phyloP scores from a whole-genome alignment of 2,329 filamentous ascomycete genomes.

The Fusarium nygamai region DNA sequence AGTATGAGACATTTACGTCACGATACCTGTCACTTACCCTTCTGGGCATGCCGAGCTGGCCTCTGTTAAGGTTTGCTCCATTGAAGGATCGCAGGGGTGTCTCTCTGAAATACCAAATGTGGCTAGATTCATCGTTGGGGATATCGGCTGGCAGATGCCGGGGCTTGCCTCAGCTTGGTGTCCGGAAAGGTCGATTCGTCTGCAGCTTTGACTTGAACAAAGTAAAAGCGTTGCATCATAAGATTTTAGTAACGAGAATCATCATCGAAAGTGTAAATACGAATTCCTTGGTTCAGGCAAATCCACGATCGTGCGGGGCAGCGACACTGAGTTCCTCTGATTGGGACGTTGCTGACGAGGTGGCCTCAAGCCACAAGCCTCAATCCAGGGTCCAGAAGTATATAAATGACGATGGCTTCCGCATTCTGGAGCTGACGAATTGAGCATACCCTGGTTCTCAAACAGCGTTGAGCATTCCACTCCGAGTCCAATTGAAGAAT shows the following conservation, averaged over 20 bases:
- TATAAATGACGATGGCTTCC: neutral
- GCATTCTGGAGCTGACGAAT: neutral
- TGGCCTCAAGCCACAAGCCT: neutral
- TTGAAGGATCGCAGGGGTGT: neutral
- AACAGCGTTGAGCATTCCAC: neutral
- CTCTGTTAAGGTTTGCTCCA: neutral
- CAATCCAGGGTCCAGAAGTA: too few species aligned
- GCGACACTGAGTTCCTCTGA: neutral
- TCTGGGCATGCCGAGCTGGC: neutral
- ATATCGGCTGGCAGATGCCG: neutral
- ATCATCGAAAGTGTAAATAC: neutral
- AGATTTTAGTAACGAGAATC: neutral
- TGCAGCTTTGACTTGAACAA: neutral
- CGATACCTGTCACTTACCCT: neutral
- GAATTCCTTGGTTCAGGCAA: neutral
- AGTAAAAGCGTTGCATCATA: neutral
- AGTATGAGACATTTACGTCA: neutral
- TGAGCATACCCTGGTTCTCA: too few species aligned
- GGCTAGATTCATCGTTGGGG: neutral
- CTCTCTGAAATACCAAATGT: neutral
- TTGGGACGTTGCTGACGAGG: neutral
- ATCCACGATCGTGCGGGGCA: neutral
- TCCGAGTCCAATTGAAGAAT: neutral
- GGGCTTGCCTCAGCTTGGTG: neutral
- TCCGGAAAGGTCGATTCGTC: neutral